Conservation (phyloP, 2,329 filamentous ascomycete genomes). For the Pezicula radicicola region DNA sequence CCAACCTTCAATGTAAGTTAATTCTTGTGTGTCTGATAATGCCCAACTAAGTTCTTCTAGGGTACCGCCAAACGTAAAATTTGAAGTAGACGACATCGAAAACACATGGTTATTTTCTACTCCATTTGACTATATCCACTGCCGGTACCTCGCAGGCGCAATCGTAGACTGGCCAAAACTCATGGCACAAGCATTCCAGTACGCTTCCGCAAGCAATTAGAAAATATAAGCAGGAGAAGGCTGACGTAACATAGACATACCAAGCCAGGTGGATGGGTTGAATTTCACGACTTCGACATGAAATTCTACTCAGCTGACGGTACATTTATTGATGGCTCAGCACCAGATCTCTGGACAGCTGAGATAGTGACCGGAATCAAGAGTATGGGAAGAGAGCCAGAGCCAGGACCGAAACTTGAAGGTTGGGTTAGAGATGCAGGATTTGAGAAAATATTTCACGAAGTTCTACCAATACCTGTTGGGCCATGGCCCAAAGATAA, state of each 20-base stretch:
- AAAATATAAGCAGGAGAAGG: neutral
- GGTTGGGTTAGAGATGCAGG: constrained; percentile 30
- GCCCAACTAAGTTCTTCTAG: constrained; percentile 48
- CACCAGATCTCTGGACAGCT: constrained; percentile 7
- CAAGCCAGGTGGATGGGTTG: constrained; percentile 15
- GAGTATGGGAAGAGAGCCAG: constrained; percentile 6
- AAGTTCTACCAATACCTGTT: constrained; percentile 26
- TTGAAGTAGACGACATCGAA: constrained; percentile 26
- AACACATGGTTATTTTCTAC: constrained; percentile 27
- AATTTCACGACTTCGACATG: constrained; percentile 15
- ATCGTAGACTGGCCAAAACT: constrained; percentile 10
- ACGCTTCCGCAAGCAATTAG: neutral
- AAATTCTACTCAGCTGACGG: constrained; percentile 19
- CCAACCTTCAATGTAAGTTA: neutral
- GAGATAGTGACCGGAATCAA: constrained; percentile 6
- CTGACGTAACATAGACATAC: neutral
- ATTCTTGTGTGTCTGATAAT: constrained; percentile 41
- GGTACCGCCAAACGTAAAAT: constrained; percentile 21
- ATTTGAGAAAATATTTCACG: constrained; percentile 33
- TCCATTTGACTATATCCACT: constrained; percentile 31
- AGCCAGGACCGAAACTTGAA: constrained; percentile 10
- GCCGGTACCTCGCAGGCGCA: constrained; percentile 21
- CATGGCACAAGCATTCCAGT: constrained; percentile 19
- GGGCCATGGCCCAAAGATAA: constrained; percentile 36
- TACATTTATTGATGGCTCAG: constrained; percentile 8